Evolutionary conservation across 1,284 basidiomycete genomes (phyloP), one percentile per base, ranked within the genome.

Genomic region (Pholiota adiposa): DNA sequence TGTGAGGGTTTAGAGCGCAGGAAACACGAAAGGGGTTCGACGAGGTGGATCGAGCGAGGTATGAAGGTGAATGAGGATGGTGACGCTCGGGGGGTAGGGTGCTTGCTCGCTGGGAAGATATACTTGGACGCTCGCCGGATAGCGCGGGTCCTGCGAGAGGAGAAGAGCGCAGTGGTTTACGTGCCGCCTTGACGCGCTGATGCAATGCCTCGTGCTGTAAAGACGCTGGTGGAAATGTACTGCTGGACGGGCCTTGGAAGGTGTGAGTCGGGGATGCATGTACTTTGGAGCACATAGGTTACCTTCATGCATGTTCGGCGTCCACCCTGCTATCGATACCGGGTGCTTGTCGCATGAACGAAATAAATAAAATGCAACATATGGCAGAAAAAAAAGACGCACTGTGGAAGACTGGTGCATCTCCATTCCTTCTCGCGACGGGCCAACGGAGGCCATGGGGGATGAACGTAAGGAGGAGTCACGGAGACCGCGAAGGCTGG

Each of bases 91-190:
- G 25, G 21, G 36, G 36, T 49, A 43, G 51, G 29, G 54, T 40
- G 49, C 53, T n/a, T 27, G 23, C 51, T 21, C 44, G 46, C 36
- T 4, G 41, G 46, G n/a, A n/a, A n/a, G n/a, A n/a, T 31, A 41
- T 58, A 48, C 31, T 50, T 21, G 21, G 6, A 34, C 40, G 29
- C 1, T 68, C 59, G 56, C 55, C 58, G 21, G 63, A 69, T 1
- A 75, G 48, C 1, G 69, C 72, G 16, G 75, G 75, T 6, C 75
- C 73, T 18, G 76, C 72, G 18, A 79, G 68, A 9, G 77, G 77
- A 21, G 77, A 79, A 1, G 77, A 77, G 12, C 73, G 72, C 16
- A 75, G 34, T 1, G 76, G 77, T 49, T 67, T 73, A 6, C 70
- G 40, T 23, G 62, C 60, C 25, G 59, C 43, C 33, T 44, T 60